Evolutionary conservation across 2,329 filamentous ascomycete species (phyloP).

Genomic region (Xylariaceae sp.): DNA sequence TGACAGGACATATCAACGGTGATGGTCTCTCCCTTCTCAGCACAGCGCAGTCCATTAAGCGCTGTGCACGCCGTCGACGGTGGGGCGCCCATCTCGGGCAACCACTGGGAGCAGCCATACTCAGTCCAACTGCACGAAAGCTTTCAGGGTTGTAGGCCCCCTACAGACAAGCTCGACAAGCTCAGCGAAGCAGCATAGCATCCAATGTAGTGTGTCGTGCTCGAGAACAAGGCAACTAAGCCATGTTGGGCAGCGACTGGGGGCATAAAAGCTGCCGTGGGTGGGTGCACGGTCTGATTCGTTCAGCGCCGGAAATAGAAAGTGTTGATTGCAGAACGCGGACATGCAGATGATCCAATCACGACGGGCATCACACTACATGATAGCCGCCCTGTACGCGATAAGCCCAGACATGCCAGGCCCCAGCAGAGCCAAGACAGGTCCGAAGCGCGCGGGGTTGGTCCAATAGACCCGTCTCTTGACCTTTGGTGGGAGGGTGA

Average conservation of each 20-base stretch:
- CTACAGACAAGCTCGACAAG: conserved; percentile 3
- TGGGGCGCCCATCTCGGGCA: conserved; percentile 32
- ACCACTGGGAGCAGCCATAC: conserved; percentile 31
- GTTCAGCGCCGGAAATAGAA: conserved; percentile 35
- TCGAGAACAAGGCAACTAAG: conserved; percentile 1
- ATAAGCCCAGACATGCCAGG: conserved; percentile 26
- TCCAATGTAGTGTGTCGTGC: conserved; percentile 12
- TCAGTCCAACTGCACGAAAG: conserved; percentile 17
- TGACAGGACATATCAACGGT: conserved; percentile 21
- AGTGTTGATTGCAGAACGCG: conserved; percentile 32
- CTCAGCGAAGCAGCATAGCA: conserved; percentile 15
- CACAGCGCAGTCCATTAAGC: conserved; percentile 34
- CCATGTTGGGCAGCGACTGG: conserved; percentile 14
- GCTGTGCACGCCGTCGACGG: conserved; percentile 32
- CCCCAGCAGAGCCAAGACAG: conserved; percentile 22
- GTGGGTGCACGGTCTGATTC: conserved; percentile 31
- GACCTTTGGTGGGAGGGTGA: too few species aligned
- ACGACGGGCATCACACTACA: conserved; percentile 35
- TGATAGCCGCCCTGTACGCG: conserved; percentile 29
- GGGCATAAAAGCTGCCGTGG: conserved; percentile 13
- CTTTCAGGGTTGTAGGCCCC: conserved; percentile 23
- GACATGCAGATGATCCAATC: conserved; percentile 32
- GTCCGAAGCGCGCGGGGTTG: conserved; percentile 31
- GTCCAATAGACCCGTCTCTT: too few species aligned
- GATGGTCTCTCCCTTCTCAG: conserved; percentile 25